Evolutionary conservation across 2,329 filamentous ascomycete species (phyloP), one percentile per base, ranked within the genome.

Genomic region (Fusarium paranaense): DNA sequence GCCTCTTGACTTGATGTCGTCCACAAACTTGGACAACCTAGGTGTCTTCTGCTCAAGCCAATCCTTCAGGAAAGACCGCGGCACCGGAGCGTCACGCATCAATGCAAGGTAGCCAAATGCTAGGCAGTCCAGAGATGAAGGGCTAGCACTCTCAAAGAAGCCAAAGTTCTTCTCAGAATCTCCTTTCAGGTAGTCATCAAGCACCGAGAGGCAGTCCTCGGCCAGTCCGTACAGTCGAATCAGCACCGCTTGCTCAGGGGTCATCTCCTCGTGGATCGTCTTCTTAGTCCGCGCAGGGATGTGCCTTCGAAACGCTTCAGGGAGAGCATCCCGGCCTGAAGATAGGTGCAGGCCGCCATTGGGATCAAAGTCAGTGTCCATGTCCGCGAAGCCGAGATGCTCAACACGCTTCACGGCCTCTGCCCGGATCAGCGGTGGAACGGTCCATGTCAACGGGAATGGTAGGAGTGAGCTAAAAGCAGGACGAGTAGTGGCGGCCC

Each of bases 361-460:
- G 9, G 82, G 81, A 58, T 84, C 83, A 67, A 84, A 84, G 78
- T 93, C 90, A 37, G 90, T 86, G 77, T 94, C 93, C 42, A 95
- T 84, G 38, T 90, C 88, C 11, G 90, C 91, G 63, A 96, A 86
- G 16, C 92, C 92, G 4, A 95, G 86, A 76, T 93, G 90, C 65
- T 90, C 89, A 11, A 94, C 95, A 73, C 92, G 89, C 71, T 86
- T 83, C 78, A 93, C 89, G 33, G 95, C 95, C 40, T 90, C 87
- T 13, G 91, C 86, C 59, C 95, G 93, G 63, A 95, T 86, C 65
- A 90, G 86, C 1, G 93, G 91, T 3, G 95, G 95, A 6, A 97
- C 87, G 47, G 93, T 93, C 90, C 97, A 99, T 77, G 95, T 95
- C 71, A 95, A 88, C 20, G 97, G 95, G 87, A 97, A 97, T 45